Evolutionary conservation across 495 filamentous ascomycete genomes (phyloP).

Genomic region (Hypoxylon rickii): DNA sequence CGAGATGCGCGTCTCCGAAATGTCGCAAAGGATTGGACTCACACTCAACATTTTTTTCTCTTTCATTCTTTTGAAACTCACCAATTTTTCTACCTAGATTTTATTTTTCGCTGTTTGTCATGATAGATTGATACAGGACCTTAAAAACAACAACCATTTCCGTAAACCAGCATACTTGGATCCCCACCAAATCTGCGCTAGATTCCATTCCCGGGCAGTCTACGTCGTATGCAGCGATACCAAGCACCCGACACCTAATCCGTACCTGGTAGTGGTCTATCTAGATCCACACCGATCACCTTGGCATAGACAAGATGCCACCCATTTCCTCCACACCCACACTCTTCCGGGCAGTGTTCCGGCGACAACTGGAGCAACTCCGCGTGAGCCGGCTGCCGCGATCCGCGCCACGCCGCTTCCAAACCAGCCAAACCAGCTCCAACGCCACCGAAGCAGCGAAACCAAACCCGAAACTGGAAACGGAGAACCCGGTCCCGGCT

Average conservation of each 20-base stretch:
- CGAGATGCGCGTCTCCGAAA: too few species aligned
- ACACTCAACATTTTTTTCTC: not conserved
- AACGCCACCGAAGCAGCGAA: not conserved
- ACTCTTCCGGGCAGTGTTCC: constrained; percentile 13
- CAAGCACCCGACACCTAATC: too few species aligned
- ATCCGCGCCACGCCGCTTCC: constrained; percentile 23
- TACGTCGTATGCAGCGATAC: too few species aligned
- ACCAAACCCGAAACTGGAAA: constrained; percentile 9
- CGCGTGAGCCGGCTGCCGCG: constrained; percentile 12
- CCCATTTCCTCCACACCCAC: not conserved
- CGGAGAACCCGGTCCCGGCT: constrained; percentile 11
- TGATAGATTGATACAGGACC: too few species aligned
- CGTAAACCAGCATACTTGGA: not conserved
- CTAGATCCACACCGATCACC: too few species aligned
- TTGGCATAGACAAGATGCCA: not conserved
- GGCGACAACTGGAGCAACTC: constrained; percentile 18
- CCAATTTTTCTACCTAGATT: not conserved
- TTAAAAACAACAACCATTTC: too few species aligned
- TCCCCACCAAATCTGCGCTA: not conserved
- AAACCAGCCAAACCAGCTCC: constrained; percentile 11
- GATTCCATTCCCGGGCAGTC: too few species aligned
- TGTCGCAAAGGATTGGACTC: too few species aligned
- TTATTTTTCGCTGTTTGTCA: too few species aligned
- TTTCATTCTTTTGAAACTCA: not conserved
- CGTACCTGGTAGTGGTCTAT: too few species aligned